A percentile compares a stretch with the other conserved stretches of the same genome.
phyloP scores from a whole-genome alignment of 78 protist genomes.

The Tieghemostelium lacteum region DNA sequence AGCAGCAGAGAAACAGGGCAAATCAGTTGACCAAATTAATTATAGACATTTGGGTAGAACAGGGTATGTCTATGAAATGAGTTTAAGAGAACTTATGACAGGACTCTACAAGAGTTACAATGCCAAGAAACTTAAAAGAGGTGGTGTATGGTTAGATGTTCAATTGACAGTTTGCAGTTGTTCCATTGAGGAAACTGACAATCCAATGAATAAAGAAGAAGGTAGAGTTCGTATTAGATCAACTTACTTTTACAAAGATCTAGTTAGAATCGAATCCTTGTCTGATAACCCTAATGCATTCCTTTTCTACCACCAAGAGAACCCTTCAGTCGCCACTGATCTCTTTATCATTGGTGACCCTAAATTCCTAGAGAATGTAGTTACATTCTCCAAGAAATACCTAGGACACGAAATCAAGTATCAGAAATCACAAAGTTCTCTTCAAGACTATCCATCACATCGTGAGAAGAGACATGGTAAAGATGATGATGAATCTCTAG shows the following conservation, averaged over 20 bases:
- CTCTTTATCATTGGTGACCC: slow-evolving; percentile 51
- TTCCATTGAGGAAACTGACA: slow-evolving; percentile 38
- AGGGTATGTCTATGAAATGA: slow-evolving; percentile 65
- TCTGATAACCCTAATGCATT: slow-evolving; percentile 26
- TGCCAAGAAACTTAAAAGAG: slow-evolving; percentile 59
- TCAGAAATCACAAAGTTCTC: slow-evolving; percentile 6
- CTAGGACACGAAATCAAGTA: slow-evolving; percentile 48
- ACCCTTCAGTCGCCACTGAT: slow-evolving; percentile 18
- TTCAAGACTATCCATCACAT: slow-evolving; percentile 22
- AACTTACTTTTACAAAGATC: slow-evolving; percentile 42
- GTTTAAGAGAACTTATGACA: slow-evolving; percentile 51
- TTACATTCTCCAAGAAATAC: slow-evolving; percentile 29
- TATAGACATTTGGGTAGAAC: slow-evolving; percentile 70
- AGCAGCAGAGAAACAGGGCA: slow-evolving; percentile 71
- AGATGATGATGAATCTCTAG: slow-evolving; percentile 59
- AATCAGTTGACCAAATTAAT: slow-evolving; percentile 55
- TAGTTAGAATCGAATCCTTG: slow-evolving; percentile 26
- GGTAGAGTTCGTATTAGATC: slow-evolving; percentile 5
- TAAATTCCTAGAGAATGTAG: slow-evolving; percentile 43
- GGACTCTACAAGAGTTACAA: slow-evolving; percentile 50
- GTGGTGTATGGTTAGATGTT: slow-evolving; percentile 52
- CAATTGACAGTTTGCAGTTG: slow-evolving; percentile 49
- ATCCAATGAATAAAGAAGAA: not conserved
- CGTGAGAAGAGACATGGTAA: slow-evolving; percentile 43
- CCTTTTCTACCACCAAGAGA: slow-evolving; percentile 20